Evolutionary conservation across 345 rosid genomes (phyloP), one percentile per base, ranked within the genome.

Genomic region (Citrus cavaleriei): DNA sequence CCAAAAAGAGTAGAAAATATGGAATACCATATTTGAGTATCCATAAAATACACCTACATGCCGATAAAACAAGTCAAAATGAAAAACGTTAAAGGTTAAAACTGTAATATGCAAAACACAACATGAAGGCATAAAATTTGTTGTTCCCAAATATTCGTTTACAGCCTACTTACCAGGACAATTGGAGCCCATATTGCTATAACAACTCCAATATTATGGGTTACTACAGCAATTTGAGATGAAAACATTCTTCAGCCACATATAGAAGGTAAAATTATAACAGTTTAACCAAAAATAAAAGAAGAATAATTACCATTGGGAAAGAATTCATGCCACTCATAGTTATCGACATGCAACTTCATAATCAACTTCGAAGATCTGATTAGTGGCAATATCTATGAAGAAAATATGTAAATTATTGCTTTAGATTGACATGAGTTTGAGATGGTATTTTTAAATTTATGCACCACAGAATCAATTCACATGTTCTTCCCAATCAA

Each of bases 21-120:
- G 85, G 98, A 88, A 83, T 96, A 96, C 99, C 99, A 96, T 86
- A 96, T 94, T 91, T 96, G 99, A 24, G 90, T 80, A 86, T 96
- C 99, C 97, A 91, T 88, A 74, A 93, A 96, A 84, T 96, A 96
- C 78, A 96, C 99, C 98, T 96, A 80, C 64, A 64, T 21, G 71
- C 54, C 68, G 74, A 83, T 81, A 34, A 78, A 78, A 79, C 73
- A 64, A 67, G 71, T 74, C 72, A 71, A 30, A 35, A 64, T 35
- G 66, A 58, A 72, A 74, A 28, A 19, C 2, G 14, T 54, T 35
- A 61, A 57, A 77, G 30, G 49, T 28, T 54, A 55, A 7, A 24
- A 68, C 13, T 77, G 14, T 34, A 46, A 77, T 5, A 32, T 62
- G 57, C 37, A 49, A 71, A 49, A 51, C 46, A 60, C 2, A 38